Base-by-base conservation (phyloP, 768 basidiomycete genomes). In the Rhizopogon vesiculosus region DNA sequence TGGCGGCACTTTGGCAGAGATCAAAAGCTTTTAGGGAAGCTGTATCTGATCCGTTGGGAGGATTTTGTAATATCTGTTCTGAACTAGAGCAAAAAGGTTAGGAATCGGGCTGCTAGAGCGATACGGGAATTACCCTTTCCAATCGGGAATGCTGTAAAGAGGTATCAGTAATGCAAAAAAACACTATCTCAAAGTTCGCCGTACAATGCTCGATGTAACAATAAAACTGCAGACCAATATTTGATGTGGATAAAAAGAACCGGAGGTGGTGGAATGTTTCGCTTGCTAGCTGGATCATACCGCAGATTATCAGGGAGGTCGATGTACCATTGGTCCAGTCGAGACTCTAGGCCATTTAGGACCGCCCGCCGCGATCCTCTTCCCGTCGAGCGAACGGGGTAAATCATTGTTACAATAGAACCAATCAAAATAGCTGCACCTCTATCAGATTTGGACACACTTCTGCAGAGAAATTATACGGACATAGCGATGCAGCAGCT, bases 201-300 rank as follows among this genome's bases (percentile, higher is more conserved):
- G 77, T 68, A 91, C 89, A 90, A 92, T 15, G 87, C 88, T 51
- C 90, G 79, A 67, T 91, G 81, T 40, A 91, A 75, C 39, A 92
- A 72, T 12, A 92, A 74, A 5, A 91, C 84, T 16, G 87, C 78
- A 7, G 81, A 83, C 82, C 87, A 89, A 66, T 92, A 91, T 59
- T 87, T 78, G 54, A 89, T 76, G 61, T 92, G 87, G 42, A 91
- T 71, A 45, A 82, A 77, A 31, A 91, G 66, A 25, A 91, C 76
- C 52, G 85, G 82, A 1, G 89, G 85, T 4, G 85, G 78, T 8
- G 86, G 86, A 9, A 74, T 66, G 8, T 68, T 71, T 46, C 80
- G 74, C 61, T 80, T 79, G 60, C 76, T 82, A 12, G 78, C 71
- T 38, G 80, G 70, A 58, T 87, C 84, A 62, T 80, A 86, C 45